Evolutionary conservation across 2,329 filamentous ascomycete species (phyloP).

Genomic region (Ascochyta koolunga): DNA sequence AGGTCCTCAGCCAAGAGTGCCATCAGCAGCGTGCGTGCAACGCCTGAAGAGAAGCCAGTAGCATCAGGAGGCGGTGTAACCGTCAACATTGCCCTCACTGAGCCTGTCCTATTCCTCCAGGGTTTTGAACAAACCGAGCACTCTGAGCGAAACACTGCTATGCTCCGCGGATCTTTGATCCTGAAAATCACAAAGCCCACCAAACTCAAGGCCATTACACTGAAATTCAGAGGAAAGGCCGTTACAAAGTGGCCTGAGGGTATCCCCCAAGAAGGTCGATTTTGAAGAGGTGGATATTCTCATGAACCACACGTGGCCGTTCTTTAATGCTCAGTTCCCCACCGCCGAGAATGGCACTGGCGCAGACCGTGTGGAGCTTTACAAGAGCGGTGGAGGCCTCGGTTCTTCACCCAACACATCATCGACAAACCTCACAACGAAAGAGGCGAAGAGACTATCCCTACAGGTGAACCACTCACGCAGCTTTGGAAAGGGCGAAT

Average conservation of each 20-base stretch:
- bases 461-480: conserved; percentile 80
- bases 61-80: conserved; percentile 77
- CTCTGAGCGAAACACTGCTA: conserved; percentile 72
- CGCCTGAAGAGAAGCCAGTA: conserved; percentile 69
- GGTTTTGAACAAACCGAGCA: conserved; percentile 76
- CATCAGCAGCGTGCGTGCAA: conserved; percentile 37
- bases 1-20: conserved; percentile 43
- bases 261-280: conserved; percentile 86
- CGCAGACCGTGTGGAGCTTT: conserved; percentile 66
- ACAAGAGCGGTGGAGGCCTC: conserved; percentile 51
- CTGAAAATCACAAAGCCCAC: conserved; percentile 84
- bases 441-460: conserved; percentile 71
- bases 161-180: conserved; percentile 83
- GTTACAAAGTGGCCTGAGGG: conserved; percentile 96
- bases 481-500: conserved; percentile 83
- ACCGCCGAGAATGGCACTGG: conserved; percentile 66
- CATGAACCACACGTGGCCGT: conserved; percentile 86
- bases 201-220: conserved; percentile 88
- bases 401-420: conserved; percentile 55
- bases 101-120: conserved; percentile 79
- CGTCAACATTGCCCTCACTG: conserved; percentile 75
- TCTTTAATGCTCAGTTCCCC: conserved; percentile 80
- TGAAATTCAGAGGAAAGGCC: conserved; percentile 84
- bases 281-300: conserved; percentile 84
- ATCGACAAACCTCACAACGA: conserved; percentile 51